phyloP scores from a whole-genome alignment of 2,329 filamentous ascomycete genomes.

The Epichloe aotearoae region DNA sequence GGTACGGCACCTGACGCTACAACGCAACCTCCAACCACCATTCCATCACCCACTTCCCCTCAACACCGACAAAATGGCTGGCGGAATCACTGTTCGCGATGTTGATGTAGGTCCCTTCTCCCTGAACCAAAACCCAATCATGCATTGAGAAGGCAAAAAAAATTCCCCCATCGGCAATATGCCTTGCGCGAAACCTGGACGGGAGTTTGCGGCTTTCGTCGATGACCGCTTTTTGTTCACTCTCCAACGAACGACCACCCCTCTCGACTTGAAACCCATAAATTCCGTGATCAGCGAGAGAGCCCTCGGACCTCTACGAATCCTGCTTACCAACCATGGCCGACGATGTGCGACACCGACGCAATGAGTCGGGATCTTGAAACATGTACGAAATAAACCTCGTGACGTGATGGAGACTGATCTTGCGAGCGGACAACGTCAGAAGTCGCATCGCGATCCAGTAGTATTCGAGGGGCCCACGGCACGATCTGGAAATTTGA shows the following conservation, averaged over 20 bases:
- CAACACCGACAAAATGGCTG: constrained; percentile 59
- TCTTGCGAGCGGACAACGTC: not conserved
- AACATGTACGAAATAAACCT: not conserved
- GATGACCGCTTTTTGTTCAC: not conserved
- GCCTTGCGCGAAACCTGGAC: not conserved
- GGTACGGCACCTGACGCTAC: constrained; percentile 16
- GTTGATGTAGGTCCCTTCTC: constrained; percentile 57
- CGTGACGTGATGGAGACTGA: not conserved
- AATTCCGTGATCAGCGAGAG: not conserved
- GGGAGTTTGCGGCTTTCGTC: not conserved
- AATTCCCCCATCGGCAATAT: not conserved
- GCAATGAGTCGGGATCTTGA: not conserved
- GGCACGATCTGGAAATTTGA: constrained; percentile 17
- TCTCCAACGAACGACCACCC: not conserved
- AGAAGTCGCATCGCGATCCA: not conserved
- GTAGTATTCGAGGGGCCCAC: constrained; percentile 4
- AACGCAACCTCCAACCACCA: constrained; percentile 16
- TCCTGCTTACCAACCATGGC: not conserved
- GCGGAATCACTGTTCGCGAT: constrained; percentile 72
- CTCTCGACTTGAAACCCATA: constrained; percentile 4
- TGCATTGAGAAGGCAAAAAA: not conserved
- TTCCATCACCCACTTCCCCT: constrained; percentile 13
- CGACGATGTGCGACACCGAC: too few relatives aligned
- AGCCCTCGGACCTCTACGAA: not conserved
- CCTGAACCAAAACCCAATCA: constrained; percentile 11